Evolutionary conservation across 352 stramenopile genomes (phyloP).

Genomic region (Pythium myriotylum): DNA sequence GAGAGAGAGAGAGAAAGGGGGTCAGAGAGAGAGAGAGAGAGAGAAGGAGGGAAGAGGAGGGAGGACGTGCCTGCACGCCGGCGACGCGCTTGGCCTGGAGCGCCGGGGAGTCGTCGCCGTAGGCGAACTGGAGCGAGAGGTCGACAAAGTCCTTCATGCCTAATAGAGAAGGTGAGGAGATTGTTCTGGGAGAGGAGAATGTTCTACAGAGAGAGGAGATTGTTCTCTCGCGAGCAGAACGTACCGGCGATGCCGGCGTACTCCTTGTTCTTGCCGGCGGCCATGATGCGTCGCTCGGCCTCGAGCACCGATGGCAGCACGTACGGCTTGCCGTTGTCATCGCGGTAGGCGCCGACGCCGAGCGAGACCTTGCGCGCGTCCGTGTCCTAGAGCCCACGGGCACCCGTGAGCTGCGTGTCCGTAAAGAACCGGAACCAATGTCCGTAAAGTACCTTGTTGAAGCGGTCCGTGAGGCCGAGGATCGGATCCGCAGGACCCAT

Average conservation of each 20-base stretch:
- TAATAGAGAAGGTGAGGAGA: neutral
- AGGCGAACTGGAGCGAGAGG: constrained; percentile 95
- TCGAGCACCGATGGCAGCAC: constrained; percentile 97
- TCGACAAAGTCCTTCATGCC: constrained; percentile 96
- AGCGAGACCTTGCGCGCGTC: constrained; percentile 96
- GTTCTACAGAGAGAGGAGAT: constrained; percentile 36
- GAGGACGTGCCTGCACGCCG: constrained; percentile 83
- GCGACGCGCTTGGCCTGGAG: constrained; percentile 93
- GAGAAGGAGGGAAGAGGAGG: neutral
- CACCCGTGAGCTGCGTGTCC: neutral
- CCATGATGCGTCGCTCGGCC: constrained; percentile 95
- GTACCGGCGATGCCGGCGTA: constrained; percentile 94
- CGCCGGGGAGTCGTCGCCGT: constrained; percentile 93
- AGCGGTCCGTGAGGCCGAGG: constrained; percentile 93
- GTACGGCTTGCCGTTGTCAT: constrained; percentile 94
- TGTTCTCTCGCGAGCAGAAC: neutral
- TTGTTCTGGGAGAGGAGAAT: neutral
- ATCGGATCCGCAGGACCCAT: constrained; percentile 97
- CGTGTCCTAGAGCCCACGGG: constrained; percentile 69
- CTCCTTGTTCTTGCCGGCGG: constrained; percentile 96
- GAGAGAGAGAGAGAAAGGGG: constrained; percentile 17
- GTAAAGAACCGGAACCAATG: neutral
- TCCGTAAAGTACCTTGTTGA: constrained; percentile 75
- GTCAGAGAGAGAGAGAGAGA: neutral
- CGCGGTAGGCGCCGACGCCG: constrained; percentile 98